Conservation (phyloP, 768 basidiomycete genomes). For the Clavaria fumosa region DNA sequence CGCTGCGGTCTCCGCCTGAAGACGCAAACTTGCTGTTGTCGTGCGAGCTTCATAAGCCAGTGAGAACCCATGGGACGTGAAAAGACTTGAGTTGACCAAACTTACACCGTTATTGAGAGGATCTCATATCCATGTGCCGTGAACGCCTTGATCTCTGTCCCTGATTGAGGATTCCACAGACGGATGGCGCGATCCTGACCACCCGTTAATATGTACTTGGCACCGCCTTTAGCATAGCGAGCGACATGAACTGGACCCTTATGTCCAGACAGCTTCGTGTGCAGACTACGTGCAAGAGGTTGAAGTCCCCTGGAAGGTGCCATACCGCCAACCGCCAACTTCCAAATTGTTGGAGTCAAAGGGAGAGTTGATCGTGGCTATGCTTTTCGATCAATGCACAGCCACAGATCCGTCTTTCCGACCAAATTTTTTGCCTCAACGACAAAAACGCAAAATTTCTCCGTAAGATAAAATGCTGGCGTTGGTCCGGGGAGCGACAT, state of each 20-base stretch:
- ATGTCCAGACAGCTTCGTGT: constrained; percentile 48
- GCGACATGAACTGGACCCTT: constrained; percentile 83
- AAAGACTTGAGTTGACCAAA: too few species aligned
- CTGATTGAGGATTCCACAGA: constrained; percentile 80
- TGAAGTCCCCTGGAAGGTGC: constrained; percentile 37
- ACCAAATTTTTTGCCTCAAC: too few species aligned
- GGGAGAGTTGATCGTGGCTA: too few species aligned
- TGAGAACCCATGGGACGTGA: neutral
- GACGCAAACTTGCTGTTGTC: constrained; percentile 94
- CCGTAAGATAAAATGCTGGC: too few species aligned
- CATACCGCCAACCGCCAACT: too few species aligned
- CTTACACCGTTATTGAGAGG: constrained; percentile 77
- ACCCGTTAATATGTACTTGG: constrained; percentile 85
- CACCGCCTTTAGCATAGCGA: constrained; percentile 78
- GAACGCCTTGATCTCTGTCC: constrained; percentile 85
- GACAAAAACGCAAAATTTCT: too few species aligned
- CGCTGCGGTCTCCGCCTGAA: constrained; percentile 83
- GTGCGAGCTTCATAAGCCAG: constrained; percentile 39
- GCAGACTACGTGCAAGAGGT: constrained; percentile 41
- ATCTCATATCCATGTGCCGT: constrained; percentile 93
- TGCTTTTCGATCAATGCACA: too few species aligned
- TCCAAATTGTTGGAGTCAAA: too few species aligned
- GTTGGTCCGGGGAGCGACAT: too few species aligned
- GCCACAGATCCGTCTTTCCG: too few species aligned
- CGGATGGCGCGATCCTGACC: constrained; percentile 82